A percentile compares a stretch with the other conserved stretches of the same genome.
phyloP scores from a whole-genome alignment of 495 filamentous ascomycete species.

The Xylaria venustula region DNA sequence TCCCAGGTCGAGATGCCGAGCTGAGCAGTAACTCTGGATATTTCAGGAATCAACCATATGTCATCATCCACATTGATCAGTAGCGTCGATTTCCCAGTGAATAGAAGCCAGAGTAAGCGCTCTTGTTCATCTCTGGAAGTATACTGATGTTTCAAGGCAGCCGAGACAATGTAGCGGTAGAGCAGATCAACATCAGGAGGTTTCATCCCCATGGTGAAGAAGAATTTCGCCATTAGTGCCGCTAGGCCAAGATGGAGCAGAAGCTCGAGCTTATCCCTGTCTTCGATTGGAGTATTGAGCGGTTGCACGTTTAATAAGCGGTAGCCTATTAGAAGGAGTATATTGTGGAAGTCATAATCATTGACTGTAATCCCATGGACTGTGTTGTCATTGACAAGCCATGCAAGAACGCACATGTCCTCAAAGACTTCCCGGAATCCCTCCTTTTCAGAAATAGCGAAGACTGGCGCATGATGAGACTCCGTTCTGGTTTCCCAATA shows the following conservation, averaged over 20 bases:
- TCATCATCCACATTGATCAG: background rate
- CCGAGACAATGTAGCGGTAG: background rate
- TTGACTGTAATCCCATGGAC: conserved; percentile 1
- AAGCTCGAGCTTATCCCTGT: background rate
- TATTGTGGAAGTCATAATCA: conserved; percentile 15
- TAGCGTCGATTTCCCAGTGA: background rate
- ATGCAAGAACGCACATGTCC: background rate
- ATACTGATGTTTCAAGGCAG: background rate
- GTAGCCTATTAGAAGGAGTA: conserved; percentile 15
- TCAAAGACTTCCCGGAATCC: background rate
- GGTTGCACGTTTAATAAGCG: background rate
- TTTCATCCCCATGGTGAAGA: conserved; percentile 6
- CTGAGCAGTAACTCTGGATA: background rate
- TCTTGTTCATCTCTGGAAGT: background rate
- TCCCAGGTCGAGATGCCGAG: background rate
- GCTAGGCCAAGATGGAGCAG: conserved; percentile 13
- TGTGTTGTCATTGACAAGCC: conserved; percentile 4
- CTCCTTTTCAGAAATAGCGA: background rate
- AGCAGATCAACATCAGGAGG: conserved; percentile 11
- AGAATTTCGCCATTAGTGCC: conserved; percentile 17
- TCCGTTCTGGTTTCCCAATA: background rate
- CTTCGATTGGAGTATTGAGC: background rate
- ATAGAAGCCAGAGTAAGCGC: conserved; percentile 4
- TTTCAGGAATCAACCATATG: background rate
- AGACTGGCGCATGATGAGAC: background rate